Evolutionary conservation across 1,139 yeast genomes (phyloP).

Genomic region (Yamadazyma conglobata): DNA sequence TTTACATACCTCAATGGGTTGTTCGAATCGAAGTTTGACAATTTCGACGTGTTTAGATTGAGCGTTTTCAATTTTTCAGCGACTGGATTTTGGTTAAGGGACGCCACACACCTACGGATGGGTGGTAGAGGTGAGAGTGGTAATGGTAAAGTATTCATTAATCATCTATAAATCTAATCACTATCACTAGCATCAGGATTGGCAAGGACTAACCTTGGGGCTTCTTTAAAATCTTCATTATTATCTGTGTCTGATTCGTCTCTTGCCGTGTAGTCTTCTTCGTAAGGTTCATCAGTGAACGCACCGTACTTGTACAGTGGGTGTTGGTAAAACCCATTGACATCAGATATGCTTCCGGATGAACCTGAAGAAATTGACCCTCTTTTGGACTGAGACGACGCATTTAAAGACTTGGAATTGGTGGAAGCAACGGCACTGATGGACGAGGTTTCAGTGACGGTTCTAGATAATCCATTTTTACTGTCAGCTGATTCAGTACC

Average conservation of each 20-base stretch:
- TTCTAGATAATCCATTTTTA: constrained; percentile 27
- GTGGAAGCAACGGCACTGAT: constrained; percentile 2
- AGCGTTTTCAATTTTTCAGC: no score
- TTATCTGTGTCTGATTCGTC: constrained; percentile 20
- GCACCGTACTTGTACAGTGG: constrained; percentile 36
- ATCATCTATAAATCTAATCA: constrained; percentile 8
- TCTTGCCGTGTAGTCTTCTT: constrained; percentile 6
- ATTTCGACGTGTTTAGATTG: no score
- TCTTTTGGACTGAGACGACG: constrained; percentile 2
- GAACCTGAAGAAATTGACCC: constrained; percentile 17
- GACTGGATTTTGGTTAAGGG: no score
- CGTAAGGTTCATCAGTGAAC: constrained; percentile 9
- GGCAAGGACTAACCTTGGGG: constrained; percentile 57
- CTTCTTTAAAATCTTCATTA: constrained; percentile 30
- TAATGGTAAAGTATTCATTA: constrained; percentile 1
- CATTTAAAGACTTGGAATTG: constrained; percentile 8
- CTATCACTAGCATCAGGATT: constrained; percentile 54
- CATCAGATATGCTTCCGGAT: constrained; percentile 18
- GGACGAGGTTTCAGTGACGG: constrained; percentile 27
- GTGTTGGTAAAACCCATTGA: constrained; percentile 43
- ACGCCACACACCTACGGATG: no score
- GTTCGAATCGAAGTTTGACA: no score
- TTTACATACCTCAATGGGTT: no score
- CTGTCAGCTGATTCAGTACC: constrained; percentile 11
- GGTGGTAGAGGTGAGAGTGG: not conserved